Base-by-base conservation (phyloP, 306 rosid genomes). In the Begonia loranthoides region DNA sequence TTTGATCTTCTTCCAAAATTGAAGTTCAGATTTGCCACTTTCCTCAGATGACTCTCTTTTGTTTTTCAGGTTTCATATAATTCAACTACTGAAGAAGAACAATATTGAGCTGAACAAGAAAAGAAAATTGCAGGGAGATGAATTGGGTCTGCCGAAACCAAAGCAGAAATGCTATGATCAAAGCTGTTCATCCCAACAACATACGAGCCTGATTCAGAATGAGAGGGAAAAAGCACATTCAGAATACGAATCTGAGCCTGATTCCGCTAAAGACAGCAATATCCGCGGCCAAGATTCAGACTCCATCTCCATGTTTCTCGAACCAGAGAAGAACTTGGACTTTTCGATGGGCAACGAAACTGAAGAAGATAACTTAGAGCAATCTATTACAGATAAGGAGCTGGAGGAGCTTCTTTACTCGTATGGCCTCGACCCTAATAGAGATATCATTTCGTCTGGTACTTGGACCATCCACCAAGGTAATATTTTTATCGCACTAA, bases 401-500 rank as follows among this genome's bases (percentile, higher is more conserved):
- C 69, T 69, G 7, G 71, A 75, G 73, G 93, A 76, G 45, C 45
- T 72, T 66, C 67, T 69, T 52, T 44, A 12, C 34, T 54, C 84
- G 22, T 67, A 54, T 9, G 72, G 73, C 10, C 59, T 65, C 72
- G 73, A 75, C 61, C 65, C 79, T 6, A 63, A 75, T 51, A 48
- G 38, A 1, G 36, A 48, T 28, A 61, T 77, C 16, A 87, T 81
- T 61, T 84, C 95, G n/a, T 81, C 95, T 0, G 87, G 84, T 67
- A 67, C 79, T 63, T 74, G 81, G 88, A 49, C n/a, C 12, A 64
- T 75, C 13, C 60, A 76, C 72, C 70, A 75, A 76, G 96, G 87
- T 84, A 88, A 52, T 24, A 45, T 56, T 48, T n/a, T 15, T 28
- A n/a, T n/a, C n/a, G n/a, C n/a, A n/a, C n/a, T n/a, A n/a, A n/a